Percentiles rank a stretch among this genome's conserved stretches.
These are phyloP conservation scores for Phialocephala sp. DNA, from an alignment of 2,329 filamentous ascomycete genomes.

Conservation along the genomic window DNA sequence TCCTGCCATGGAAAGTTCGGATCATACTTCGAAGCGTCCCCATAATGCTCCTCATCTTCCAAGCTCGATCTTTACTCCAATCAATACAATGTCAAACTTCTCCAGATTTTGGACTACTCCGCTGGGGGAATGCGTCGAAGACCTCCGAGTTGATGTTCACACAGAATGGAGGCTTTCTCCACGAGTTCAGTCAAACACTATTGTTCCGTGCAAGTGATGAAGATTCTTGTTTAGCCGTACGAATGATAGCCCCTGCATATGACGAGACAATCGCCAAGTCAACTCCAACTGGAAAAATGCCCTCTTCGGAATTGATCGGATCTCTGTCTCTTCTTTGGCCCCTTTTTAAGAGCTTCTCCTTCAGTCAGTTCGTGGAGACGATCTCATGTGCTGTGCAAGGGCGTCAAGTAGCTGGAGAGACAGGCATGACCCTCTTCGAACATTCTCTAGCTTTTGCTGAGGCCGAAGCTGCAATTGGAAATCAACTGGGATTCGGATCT, in stretches of 20 bases:
- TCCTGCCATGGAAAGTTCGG: constrained; percentile 74
- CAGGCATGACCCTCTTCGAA: constrained; percentile 95
- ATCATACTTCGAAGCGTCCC: constrained; percentile 73
- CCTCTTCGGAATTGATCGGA: constrained; percentile 51
- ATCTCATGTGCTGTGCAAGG: constrained; percentile 88
- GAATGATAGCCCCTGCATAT: constrained; percentile 68
- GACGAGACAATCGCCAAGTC: constrained; percentile 45
- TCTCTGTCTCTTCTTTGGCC: constrained; percentile 81
- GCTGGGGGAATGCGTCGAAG: constrained; percentile 71
- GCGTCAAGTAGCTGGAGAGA: constrained; percentile 78
- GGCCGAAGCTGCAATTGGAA: constrained; percentile 85
- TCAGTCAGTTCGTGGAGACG: constrained; percentile 88
- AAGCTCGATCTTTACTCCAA: constrained; percentile 75
- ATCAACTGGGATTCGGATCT: constrained; percentile 75
- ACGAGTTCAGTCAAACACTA: constrained; percentile 72
- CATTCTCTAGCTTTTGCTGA: constrained; percentile 96
- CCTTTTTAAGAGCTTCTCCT: constrained; percentile 70
- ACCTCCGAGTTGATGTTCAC: constrained; percentile 72
- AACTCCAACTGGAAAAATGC: constrained; percentile 18
- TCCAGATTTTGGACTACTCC: constrained; percentile 69
- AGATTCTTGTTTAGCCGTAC: constrained; percentile 74
- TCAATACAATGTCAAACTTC: constrained; percentile 93
- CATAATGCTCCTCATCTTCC: constrained; percentile 70
- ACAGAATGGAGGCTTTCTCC: constrained; percentile 71
- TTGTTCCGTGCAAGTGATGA: constrained; percentile 77